Evolutionary conservation across 2,329 filamentous ascomycete species (phyloP), one percentile per base, ranked within the genome.

Genomic region (Paraphaeosphaeria minitans): DNA sequence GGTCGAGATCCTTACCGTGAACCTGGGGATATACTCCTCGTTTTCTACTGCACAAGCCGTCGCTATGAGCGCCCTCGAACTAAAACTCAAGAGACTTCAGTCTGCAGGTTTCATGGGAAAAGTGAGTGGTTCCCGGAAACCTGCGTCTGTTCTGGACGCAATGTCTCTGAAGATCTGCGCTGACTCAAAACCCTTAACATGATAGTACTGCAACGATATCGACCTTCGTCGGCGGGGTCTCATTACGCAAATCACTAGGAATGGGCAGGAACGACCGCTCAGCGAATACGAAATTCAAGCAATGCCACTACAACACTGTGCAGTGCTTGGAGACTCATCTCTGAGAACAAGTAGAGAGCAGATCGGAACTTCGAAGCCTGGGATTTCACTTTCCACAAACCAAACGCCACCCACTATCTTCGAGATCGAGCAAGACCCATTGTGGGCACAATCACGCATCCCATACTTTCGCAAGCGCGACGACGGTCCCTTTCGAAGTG

Each of bases 391-490:
- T 8, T 16, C 31, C 9, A 16, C 24, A 5, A 9, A 50, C 48
- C 10, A 19, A 33, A 21, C 27, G 31, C 19, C 31, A 13, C 24
- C 19, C 24, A 21, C 22, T 12, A 21, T 3, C 14, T 51, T 19
- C 27, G 10, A 12, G 10, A 24, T 41, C 31, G 55, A 53, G n/a
- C 8, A 39, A n/a, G 46, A 58, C n/a, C 46, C 46, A 22, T 41
- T 41, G 14, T 58, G 56, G 56, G 31, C 56, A 4, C 56, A 55
- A 21, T 51, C 56, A 8, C 52, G 56, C 10, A 10, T 58, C 22
- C 56, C 56, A 21, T 47, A 41, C 14, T 55, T 55, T 10, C 51
- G 52, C 39, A 58, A 33, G 31, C 52, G 52, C 16, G 52, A 55
- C 33, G 56, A 58, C 3, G 51, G 46, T n/a, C 48, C 46, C 7